Evolutionary conservation across 2,329 filamentous ascomycete genomes (phyloP), one percentile per base, ranked within the genome.

Genomic region (Monascus ruber): DNA sequence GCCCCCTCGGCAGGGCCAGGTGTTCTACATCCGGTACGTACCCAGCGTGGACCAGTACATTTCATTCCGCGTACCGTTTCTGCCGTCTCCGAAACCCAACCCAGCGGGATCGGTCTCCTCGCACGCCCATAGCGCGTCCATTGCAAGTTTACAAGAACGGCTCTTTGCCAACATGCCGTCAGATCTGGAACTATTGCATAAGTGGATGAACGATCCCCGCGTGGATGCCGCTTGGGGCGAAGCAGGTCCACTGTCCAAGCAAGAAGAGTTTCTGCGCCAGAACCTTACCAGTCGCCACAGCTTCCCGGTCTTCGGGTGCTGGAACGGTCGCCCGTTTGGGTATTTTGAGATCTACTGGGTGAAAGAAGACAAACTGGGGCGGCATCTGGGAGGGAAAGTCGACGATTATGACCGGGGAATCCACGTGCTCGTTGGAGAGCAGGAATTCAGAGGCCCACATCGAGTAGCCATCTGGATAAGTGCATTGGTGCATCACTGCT

Each of bases 291-390:
- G 73, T 17, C 71, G 72, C 11, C 83, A 95, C 61, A 86, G 81
- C 6, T 94, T 96, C 60, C 91, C 91, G 0, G 86, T 81, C 0
- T 89, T 96, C 44, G 91, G 85, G 1, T 81, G 87, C 57, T 98
- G 89, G 85, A 86, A 96, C 51, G 88, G 86, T 7, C 82, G 89
- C 43, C 89, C 89, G 0, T 98, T 96, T 64, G 91, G 87, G 0
- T 98, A 93, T 59, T 95, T 98, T 57, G 91, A 98, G 66, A 74
- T 98, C 28, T 98, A 98, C 65, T 98, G 91, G 89, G 86, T 91
- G 3, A 94, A 94, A 54, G 91, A 98, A 58, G 91, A 96, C 54
- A 66, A 71, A 0, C 60, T 98, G 1, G 86, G 85, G 0, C 74
- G 72, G 35, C 72, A 85, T 47, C 62, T 93, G 4, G 79, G 58